Conservation (phyloP, 495 filamentous ascomycete species). For the Xylaria longipes region DNA sequence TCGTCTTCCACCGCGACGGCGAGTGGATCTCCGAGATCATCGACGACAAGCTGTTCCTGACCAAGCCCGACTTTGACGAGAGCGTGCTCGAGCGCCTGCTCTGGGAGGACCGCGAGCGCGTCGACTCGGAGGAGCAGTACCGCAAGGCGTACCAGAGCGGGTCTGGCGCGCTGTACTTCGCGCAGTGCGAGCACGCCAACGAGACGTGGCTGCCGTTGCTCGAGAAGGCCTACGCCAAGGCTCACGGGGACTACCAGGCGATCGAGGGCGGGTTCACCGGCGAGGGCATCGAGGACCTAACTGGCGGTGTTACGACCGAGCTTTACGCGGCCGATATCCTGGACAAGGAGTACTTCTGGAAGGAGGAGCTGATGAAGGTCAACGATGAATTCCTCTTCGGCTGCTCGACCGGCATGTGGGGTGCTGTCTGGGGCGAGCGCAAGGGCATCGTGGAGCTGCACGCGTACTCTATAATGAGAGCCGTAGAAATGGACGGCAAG, state of each 20-base stretch:
- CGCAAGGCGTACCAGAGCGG: conserved; percentile 73
- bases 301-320: conserved; percentile 87
- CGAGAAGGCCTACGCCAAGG: conserved; percentile 97
- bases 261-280: conserved; percentile 88
- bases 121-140: conserved; percentile 79
- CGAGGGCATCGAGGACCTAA: conserved; percentile 92
- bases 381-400: conserved; percentile 91
- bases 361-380: conserved; percentile 80
- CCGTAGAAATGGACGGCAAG: conserved; percentile 75
- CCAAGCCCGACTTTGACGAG: conserved; percentile 83
- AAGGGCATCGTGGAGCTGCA: conserved; percentile 84
- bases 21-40: conserved; percentile 93
- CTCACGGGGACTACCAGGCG: conserved; percentile 83
- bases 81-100: conserved; percentile 66
- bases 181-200: conserved; percentile 81
- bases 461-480: conserved; percentile 88
- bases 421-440: conserved; percentile 62
- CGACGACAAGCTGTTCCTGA: conserved; percentile 79
- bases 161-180: conserved; percentile 82
- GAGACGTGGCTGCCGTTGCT: conserved; percentile 95
- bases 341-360: conserved; percentile 89
- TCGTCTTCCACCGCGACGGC: conserved; percentile 91
- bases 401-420: conserved; percentile 71
- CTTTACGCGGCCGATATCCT: conserved; percentile 82
- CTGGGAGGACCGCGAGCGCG: conserved; percentile 74